Percentiles rank a stretch among this genome's conserved stretches.
Evolutionary conservation across 225 moss, liverwort and hornwort genomes (phyloP).

Genomic region (Thuidium tamariscinum): DNA sequence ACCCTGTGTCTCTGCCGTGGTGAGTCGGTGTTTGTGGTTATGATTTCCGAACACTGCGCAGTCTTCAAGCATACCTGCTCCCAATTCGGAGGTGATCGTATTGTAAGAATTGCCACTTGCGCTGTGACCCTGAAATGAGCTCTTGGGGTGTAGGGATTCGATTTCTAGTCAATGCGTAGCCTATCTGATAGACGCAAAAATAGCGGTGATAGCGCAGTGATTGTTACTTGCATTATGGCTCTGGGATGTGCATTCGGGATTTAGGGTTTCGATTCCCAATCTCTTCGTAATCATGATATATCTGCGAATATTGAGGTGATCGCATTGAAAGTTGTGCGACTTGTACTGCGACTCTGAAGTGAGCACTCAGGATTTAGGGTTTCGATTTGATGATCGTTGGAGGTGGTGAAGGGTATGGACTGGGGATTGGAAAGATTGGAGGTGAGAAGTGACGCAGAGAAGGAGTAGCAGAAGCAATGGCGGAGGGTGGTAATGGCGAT

Average conservation of each 20-base stretch:
- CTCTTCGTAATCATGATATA: too few relatives aligned
- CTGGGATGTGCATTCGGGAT: background rate
- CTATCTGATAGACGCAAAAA: background rate
- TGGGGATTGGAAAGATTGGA: background rate
- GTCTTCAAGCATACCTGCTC: too few relatives aligned
- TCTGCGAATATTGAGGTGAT: too few relatives aligned
- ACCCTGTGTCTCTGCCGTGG: too few relatives aligned
- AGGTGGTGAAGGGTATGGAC: background rate
- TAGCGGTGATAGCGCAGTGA: background rate
- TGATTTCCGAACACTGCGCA: too few relatives aligned
- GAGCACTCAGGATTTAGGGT: background rate
- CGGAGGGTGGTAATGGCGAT: conserved; percentile 18
- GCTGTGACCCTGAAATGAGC: background rate
- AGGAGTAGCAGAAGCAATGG: background rate
- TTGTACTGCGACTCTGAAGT: background rate
- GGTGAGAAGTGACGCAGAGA: background rate
- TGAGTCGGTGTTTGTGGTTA: too few relatives aligned
- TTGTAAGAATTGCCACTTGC: background rate
- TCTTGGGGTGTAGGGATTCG: background rate
- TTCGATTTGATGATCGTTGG: background rate
- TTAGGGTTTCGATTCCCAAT: background rate
- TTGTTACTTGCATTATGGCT: background rate
- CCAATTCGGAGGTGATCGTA: background rate
- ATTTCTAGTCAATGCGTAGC: too few relatives aligned
- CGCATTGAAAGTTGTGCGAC: background rate